Evolutionary conservation across 345 rosid species (phyloP).

Genomic region (Bruguiera sexangula): DNA sequence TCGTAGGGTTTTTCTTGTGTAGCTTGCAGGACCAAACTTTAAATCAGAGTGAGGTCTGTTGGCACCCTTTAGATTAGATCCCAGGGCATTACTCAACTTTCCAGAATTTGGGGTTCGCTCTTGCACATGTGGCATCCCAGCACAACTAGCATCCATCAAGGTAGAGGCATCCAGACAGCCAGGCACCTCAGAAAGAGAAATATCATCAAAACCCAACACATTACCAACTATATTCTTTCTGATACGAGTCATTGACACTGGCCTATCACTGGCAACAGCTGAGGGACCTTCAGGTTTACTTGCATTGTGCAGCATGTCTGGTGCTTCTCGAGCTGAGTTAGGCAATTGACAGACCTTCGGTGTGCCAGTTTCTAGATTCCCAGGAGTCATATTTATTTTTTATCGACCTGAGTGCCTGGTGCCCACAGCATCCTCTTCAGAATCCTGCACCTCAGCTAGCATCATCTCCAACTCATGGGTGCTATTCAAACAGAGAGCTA

Average conservation of each 20-base stretch:
- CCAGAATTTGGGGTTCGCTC: slow-evolving; percentile 33
- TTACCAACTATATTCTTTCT: slow-evolving; percentile 24
- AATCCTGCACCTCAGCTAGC: slow-evolving; percentile 90
- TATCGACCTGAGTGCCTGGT: slow-evolving; percentile 32
- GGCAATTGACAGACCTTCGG: slow-evolving; percentile 27
- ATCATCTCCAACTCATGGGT: slow-evolving; percentile 73
- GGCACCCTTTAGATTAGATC: slow-evolving; percentile 27
- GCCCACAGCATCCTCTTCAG: slow-evolving; percentile 70
- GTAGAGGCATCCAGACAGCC: slow-evolving; percentile 17
- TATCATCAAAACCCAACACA: slow-evolving; percentile 24
- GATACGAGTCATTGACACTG: slow-evolving; percentile 27
- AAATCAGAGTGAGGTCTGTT: slow-evolving; percentile 28
- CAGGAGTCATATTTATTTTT: slow-evolving; percentile 43
- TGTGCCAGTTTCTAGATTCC: slow-evolving; percentile 34
- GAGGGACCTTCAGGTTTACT: slow-evolving; percentile 28
- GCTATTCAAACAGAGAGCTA: slow-evolving; percentile 6
- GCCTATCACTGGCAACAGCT: slow-evolving; percentile 24
- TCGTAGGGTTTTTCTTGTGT: slow-evolving; percentile 46
- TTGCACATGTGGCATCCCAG: slow-evolving; percentile 8
- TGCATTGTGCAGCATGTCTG: slow-evolving; percentile 14
- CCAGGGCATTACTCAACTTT: slow-evolving; percentile 17
- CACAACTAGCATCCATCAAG: slow-evolving; percentile 16
- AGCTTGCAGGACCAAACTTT: slow-evolving; percentile 30
- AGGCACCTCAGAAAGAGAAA: slow-evolving; percentile 20
- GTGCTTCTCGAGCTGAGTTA: slow-evolving; percentile 27